A percentile compares a stretch with the other conserved stretches of the same genome.
These are phyloP conservation scores for Saccharomyces pastorianus DNA, from an alignment of 1,139 yeast genomes.

Conservation along the genomic window DNA sequence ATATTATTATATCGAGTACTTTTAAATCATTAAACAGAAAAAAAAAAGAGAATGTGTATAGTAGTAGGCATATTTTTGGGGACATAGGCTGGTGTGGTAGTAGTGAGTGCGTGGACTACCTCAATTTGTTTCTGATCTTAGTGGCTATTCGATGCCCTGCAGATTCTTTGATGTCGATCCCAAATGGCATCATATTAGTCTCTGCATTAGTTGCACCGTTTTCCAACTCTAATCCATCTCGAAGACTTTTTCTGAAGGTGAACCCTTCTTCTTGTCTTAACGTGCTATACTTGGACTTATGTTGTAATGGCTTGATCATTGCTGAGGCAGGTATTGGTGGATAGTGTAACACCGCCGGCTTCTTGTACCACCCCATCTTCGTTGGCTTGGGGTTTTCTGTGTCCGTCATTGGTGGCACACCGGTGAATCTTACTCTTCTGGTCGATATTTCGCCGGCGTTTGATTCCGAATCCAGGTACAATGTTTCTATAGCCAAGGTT, in stretches of 20 bases:
- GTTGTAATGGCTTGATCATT: neutral
- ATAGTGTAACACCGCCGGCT: conserved; percentile 31
- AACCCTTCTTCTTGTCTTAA: conserved; percentile 28
- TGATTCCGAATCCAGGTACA: neutral
- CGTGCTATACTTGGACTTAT: conserved; percentile 6
- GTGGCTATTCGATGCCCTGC: conserved; percentile 19
- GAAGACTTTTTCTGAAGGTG: conserved; percentile 27
- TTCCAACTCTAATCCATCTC: conserved; percentile 15
- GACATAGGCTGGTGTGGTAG: neutral
- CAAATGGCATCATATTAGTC: conserved; percentile 12
- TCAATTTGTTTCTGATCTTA: conserved; percentile 24
- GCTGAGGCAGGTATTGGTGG: conserved; percentile 27
- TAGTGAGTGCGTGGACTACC: conserved; percentile 7
- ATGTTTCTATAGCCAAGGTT: neutral
- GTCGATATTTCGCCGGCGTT: conserved; percentile 1
- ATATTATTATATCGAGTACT: neutral
- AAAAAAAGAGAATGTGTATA: neutral
- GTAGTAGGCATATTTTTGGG: neutral
- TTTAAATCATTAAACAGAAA: neutral
- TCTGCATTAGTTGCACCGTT: conserved; percentile 7
- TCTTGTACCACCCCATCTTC: conserved; percentile 32
- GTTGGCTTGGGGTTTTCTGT: conserved; percentile 29
- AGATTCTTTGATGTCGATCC: conserved; percentile 13
- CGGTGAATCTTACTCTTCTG: conserved; percentile 30
- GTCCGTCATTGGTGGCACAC: conserved; percentile 31